Base-by-base conservation (phyloP, 352 stramenopile species). In the Pythium rhizo-oryzae region DNA sequence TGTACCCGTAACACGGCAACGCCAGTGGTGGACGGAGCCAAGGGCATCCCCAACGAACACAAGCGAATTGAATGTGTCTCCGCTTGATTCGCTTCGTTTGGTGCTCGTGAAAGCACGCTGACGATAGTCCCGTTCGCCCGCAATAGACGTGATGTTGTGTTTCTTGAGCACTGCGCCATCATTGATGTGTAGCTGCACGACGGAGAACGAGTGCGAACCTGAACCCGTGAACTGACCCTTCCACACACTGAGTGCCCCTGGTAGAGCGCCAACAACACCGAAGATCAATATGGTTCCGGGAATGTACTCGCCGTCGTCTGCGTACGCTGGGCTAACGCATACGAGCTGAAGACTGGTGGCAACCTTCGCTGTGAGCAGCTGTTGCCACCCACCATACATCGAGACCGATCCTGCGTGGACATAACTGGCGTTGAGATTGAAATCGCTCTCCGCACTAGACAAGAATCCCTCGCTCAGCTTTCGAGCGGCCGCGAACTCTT, bases 51-150 rank as follows among this genome's bases (percentile, higher is more conserved):
- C 87, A 0, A 94, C 65, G 69, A 96, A 96, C 28, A 96, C 71
- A 2, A 95, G 64, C 28, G 87, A 92, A 55, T 95, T 95, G 4
- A 90, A 65, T 8, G 75, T 70, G 43, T 69, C 59, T 1, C 23
- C 67, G 16, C 16, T 9, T 15, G 19, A 21, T 1, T 69, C 33
- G 33, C 28, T 70, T 71, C 55, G 19, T 62, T 57, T 67, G 49
- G 85, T 80, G 50, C 67, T 87, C 23, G 79, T 83, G 58, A 96
- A 96, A 16, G 87, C 87, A 39, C 85, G 82, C 61, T 94, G 86
- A 1, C 85, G 85, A 50, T 94, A 94, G 65, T 94, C 85, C 70
- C 85, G 74, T 71, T 94, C 87, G 18, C 85, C 76, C 6, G 81
- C 86, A 61, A 96, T 85, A 8, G 84, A 87, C 8, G 84, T 92